phyloP scores from a whole-genome alignment of 2,329 filamentous ascomycete species.

The Fragosphaeria purpurea region DNA sequence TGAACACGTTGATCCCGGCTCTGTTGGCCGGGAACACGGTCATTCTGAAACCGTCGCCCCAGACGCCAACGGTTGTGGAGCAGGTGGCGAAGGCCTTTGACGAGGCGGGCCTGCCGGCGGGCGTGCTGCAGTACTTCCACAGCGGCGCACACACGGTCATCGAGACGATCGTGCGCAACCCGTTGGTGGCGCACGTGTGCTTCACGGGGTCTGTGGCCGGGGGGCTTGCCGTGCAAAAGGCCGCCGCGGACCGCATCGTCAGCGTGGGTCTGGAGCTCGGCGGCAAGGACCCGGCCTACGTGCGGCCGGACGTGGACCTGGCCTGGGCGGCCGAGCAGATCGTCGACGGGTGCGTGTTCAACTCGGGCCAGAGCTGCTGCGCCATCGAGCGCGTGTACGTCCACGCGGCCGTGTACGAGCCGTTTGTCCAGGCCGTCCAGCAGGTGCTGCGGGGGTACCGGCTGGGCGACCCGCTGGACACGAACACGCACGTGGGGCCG shows the following conservation, averaged over 20 bases:
- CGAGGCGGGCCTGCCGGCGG: slow-evolving; percentile 69
- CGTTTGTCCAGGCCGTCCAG: slow-evolving; percentile 69
- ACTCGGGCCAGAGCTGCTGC: slow-evolving; percentile 97
- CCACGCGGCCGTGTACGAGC: slow-evolving; percentile 71
- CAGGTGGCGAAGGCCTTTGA: slow-evolving; percentile 67
- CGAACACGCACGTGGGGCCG: slow-evolving; percentile 72
- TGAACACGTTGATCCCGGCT: slow-evolving; percentile 90
- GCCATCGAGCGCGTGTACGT: slow-evolving; percentile 89
- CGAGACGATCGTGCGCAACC: slow-evolving; percentile 67
- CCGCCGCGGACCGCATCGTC: slow-evolving; percentile 73
- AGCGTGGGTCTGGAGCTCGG: slow-evolving; percentile 85
- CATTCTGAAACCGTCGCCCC: slow-evolving; percentile 88
- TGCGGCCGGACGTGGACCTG: slow-evolving; percentile 76
- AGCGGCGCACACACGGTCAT: slow-evolving; percentile 69
- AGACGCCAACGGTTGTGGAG: slow-evolving; percentile 87
- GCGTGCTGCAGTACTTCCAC: slow-evolving; percentile 89
- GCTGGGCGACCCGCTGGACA: slow-evolving; percentile 77
- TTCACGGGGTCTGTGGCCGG: slow-evolving; percentile 91
- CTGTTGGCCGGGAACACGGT: slow-evolving; percentile 82
- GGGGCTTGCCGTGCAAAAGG: slow-evolving; percentile 75
- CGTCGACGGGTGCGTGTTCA: slow-evolving; percentile 92
- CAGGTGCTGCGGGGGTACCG: slow-evolving; percentile 72
- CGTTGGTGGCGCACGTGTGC: slow-evolving; percentile 70
- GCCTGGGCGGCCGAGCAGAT: slow-evolving; percentile 90
- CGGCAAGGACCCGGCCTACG: slow-evolving; percentile 89